Percentiles rank a stretch among this genome's conserved stretches.
Conservation (phyloP, 768 basidiomycete species). For the Ramaria rubella region DNA sequence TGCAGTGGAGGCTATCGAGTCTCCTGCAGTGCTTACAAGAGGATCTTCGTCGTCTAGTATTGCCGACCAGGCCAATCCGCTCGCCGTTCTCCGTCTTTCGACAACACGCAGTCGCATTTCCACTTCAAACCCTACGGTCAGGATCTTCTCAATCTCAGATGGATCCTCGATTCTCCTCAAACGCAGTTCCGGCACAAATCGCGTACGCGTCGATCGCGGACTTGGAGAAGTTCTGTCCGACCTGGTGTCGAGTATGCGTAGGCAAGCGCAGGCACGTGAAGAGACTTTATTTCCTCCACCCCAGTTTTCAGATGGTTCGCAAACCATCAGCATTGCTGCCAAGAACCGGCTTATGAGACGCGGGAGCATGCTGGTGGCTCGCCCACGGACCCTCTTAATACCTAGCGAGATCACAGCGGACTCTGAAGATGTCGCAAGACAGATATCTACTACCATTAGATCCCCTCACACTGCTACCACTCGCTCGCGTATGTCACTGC, state of each 20-base stretch:
- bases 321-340: constrained; percentile 43
- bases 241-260: constrained; percentile 59
- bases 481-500: neutral
- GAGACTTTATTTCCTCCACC: constrained; percentile 46
- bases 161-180: constrained; percentile 57
- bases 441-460: neutral
- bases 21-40: neutral
- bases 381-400: neutral
- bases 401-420: neutral
- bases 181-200: constrained; percentile 57
- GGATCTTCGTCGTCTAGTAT: neutral
- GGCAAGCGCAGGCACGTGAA: constrained; percentile 54
- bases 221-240: constrained; percentile 79
- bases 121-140: neutral
- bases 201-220: constrained; percentile 67
- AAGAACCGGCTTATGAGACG: constrained; percentile 54
- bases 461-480: neutral
- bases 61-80: neutral
- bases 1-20: neutral
- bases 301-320: constrained; percentile 31
- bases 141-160: constrained; percentile 32
- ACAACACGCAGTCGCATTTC: neutral
- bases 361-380: constrained; percentile 49
- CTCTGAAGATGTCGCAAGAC: neutral
- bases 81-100: neutral